Percentiles rank a stretch among this genome's conserved stretches.
Conservation (phyloP, 768 basidiomycete genomes). For the Phlegmacium glaucopus region DNA sequence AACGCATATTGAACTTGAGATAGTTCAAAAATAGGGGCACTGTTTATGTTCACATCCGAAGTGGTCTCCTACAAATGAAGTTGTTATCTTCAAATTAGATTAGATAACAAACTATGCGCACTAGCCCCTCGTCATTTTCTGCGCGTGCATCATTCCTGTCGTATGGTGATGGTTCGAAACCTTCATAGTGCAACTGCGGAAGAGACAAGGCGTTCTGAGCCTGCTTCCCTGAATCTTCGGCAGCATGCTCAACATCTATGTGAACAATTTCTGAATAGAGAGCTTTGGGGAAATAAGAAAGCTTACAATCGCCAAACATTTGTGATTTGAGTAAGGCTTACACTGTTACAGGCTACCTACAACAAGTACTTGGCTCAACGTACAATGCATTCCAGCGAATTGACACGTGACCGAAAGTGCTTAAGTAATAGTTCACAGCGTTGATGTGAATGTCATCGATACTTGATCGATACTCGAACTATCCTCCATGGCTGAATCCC, state of each 20-base stretch:
- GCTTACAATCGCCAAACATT: conserved; percentile 72
- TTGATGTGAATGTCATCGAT: no score
- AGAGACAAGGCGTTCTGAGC: conserved; percentile 33
- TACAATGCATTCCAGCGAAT: no score
- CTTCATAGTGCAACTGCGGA: conserved; percentile 76
- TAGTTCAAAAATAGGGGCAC: conserved; percentile 73
- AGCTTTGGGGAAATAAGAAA: neutral
- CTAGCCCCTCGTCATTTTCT: conserved; percentile 33
- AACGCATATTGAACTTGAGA: conserved; percentile 86
- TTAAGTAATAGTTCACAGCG: no score
- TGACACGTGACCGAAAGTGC: no score
- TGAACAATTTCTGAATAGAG: conserved; percentile 9
- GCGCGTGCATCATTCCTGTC: conserved; percentile 47
- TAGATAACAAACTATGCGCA: conserved; percentile 19
- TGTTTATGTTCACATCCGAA: conserved; percentile 41
- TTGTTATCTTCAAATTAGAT: neutral
- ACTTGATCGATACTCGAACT: no score
- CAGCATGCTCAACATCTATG: conserved; percentile 87
- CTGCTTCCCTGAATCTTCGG: conserved; percentile 41
- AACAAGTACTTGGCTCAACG: no score
- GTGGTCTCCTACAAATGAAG: conserved; percentile 17
- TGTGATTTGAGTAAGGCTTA: no score
- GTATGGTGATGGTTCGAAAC: conserved; percentile 76
- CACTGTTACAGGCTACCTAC: no score
- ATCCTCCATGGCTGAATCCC: conserved; percentile 28